Percentiles rank a stretch among this genome's conserved stretches.
phyloP scores from a whole-genome alignment of 805 yeast genomes.

The Candida quercuum region DNA sequence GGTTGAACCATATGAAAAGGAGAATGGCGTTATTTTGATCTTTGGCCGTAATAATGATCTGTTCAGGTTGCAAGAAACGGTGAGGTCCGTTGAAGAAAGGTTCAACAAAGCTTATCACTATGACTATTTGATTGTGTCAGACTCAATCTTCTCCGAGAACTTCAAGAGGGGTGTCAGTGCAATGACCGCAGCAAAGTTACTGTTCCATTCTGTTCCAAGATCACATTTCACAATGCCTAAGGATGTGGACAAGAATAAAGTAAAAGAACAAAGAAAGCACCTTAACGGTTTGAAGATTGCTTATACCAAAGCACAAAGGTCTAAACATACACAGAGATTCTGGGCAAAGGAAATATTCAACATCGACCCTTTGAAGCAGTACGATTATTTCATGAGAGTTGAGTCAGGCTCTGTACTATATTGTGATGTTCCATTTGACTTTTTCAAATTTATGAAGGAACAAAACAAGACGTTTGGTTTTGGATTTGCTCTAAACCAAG shows the following conservation, averaged over 20 bases:
- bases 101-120: slow-evolving; percentile 57
- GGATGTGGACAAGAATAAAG: slow-evolving; percentile 44
- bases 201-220: slow-evolving; percentile 56
- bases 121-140: slow-evolving; percentile 75
- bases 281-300: slow-evolving; percentile 38
- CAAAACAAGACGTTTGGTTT: slow-evolving; percentile 59
- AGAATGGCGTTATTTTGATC: slow-evolving; percentile 60
- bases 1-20: slow-evolving; percentile 19
- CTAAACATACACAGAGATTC: slow-evolving; percentile 51
- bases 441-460: slow-evolving; percentile 44
- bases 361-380: slow-evolving; percentile 35
- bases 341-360: slow-evolving; percentile 43
- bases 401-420: slow-evolving; percentile 39
- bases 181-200: slow-evolving; percentile 47
- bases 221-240: slow-evolving; percentile 50
- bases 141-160: slow-evolving; percentile 47
- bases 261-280: slow-evolving; percentile 34
- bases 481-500: slow-evolving; percentile 59
- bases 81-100: slow-evolving; percentile 58
- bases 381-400: slow-evolving; percentile 48
- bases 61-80: slow-evolving; percentile 46
- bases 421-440: slow-evolving; percentile 44
- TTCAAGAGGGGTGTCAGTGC: slow-evolving; percentile 42
- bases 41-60: slow-evolving; percentile 64
- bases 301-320: slow-evolving; percentile 49